These are phyloP conservation scores for Shiraia sp. DNA, from an alignment of 2,329 filamentous ascomycete genomes.

Conservation along the genomic window DNA sequence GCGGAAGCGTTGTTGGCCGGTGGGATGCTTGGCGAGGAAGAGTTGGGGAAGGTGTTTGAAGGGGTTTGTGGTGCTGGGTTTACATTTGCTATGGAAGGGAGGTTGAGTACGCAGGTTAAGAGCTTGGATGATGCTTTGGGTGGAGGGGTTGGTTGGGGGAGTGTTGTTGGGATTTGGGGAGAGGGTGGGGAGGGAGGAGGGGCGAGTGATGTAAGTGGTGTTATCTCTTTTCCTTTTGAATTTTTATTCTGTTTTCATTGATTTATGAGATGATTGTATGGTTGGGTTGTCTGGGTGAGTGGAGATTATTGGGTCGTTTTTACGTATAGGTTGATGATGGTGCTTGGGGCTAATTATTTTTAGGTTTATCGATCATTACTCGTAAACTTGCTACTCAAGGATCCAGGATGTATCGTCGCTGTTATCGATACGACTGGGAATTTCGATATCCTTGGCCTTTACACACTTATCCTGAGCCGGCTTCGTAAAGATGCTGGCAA, in stretches of 20 bases:
- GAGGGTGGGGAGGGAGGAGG: constrained; percentile 29
- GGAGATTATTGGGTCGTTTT: too few relatives aligned
- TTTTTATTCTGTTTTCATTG: too few relatives aligned
- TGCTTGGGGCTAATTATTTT: not conserved
- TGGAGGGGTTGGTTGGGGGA: constrained; percentile 44
- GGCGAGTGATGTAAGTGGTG: too few relatives aligned
- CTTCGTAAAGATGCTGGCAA: constrained; percentile 13
- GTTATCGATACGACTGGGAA: constrained; percentile 53
- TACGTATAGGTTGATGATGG: not conserved
- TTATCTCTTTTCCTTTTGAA: too few relatives aligned
- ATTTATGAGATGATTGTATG: constrained; percentile 26
- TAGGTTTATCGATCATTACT: constrained; percentile 39
- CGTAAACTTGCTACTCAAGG: constrained; percentile 43
- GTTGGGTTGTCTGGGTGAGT: not conserved
- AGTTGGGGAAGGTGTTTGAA: constrained; percentile 19
- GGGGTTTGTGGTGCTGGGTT: constrained; percentile 2
- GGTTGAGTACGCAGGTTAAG: constrained; percentile 26
- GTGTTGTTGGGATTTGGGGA: constrained; percentile 42
- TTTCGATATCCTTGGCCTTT: constrained; percentile 50
- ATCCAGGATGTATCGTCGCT: constrained; percentile 36
- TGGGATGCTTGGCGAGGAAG: constrained; percentile 15
- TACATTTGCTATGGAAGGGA: not conserved
- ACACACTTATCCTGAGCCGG: constrained; percentile 31
- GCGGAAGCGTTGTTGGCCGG: constrained; percentile 25
- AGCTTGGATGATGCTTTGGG: constrained; percentile 43